A percentile compares a stretch with the other conserved stretches of the same genome.
Evolutionary conservation across 2,329 filamentous ascomycete species (phyloP).

Genomic region (Verticillium longisporum): DNA sequence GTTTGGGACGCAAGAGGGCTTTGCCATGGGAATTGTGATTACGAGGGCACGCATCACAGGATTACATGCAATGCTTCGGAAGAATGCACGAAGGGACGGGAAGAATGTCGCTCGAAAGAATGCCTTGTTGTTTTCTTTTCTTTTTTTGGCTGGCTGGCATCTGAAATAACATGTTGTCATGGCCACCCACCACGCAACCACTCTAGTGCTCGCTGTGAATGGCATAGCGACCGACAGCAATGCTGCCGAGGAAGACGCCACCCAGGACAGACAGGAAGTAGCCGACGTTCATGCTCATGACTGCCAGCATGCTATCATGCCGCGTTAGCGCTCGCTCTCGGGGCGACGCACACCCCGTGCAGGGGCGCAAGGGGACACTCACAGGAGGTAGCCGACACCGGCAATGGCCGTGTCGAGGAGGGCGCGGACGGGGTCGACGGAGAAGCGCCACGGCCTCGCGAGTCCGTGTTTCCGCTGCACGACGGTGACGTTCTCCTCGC

Average conservation of each 20-base stretch:
- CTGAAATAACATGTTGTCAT: not conserved
- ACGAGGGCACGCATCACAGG: too few relatives aligned
- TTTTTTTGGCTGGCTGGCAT: not conserved
- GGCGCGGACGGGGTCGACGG: constrained; percentile 70
- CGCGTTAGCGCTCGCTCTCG: too few relatives aligned
- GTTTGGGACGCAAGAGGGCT: too few relatives aligned
- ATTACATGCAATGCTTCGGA: too few relatives aligned
- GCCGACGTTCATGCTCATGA: constrained; percentile 85
- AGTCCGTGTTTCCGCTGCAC: constrained; percentile 50
- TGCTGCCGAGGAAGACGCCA: constrained; percentile 79
- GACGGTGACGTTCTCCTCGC: constrained; percentile 74
- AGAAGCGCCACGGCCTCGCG: constrained; percentile 70
- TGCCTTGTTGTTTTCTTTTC: too few relatives aligned
- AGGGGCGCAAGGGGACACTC: constrained; percentile 31
- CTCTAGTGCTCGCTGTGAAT: constrained; percentile 40
- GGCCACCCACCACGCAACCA: not conserved
- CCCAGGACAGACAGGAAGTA: constrained; percentile 77
- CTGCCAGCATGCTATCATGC: constrained; percentile 69
- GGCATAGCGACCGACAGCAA: constrained; percentile 68
- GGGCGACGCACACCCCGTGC: not conserved
- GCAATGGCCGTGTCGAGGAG: constrained; percentile 62
- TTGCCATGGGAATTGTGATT: too few relatives aligned
- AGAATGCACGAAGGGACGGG: too few relatives aligned
- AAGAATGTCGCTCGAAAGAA: too few relatives aligned
- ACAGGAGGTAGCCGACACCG: constrained; percentile 83